Percentiles rank a stretch among this genome's conserved stretches.
These are phyloP conservation scores for Pycnococcus provasolii DNA, from an alignment of 139 green algal species.

Conservation along the genomic window DNA sequence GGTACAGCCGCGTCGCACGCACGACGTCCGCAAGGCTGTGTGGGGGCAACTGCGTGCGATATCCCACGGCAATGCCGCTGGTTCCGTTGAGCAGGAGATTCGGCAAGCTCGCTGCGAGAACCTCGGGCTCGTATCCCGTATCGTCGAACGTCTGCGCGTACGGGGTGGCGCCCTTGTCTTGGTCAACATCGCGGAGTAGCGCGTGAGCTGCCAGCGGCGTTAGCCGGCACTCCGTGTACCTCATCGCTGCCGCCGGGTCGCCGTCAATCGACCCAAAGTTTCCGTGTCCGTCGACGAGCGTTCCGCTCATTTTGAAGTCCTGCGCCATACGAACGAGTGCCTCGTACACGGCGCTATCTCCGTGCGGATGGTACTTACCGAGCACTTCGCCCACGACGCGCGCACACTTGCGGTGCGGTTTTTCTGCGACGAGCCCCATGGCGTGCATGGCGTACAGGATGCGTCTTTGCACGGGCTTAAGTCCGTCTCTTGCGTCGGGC, in stretches of 20 bases:
- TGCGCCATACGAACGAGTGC: slow-evolving; percentile 88
- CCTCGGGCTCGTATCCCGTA: slow-evolving; percentile 60
- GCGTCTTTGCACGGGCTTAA: slow-evolving; percentile 94
- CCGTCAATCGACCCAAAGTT: slow-evolving; percentile 95
- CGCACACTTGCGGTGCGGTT: slow-evolving; percentile 82
- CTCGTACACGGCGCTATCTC: slow-evolving; percentile 85
- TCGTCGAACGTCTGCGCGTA: slow-evolving; percentile 37
- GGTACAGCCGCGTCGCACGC: slow-evolving; percentile 45
- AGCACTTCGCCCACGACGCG: slow-evolving; percentile 95
- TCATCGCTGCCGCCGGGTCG: slow-evolving; percentile 92
- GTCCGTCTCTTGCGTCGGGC: slow-evolving; percentile 87
- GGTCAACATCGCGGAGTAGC: too few relatives aligned
- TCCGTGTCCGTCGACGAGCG: slow-evolving; percentile 83
- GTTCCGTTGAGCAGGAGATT: slow-evolving; percentile 88
- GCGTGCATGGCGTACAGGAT: slow-evolving; percentile 97
- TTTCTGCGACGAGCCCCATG: slow-evolving; percentile 60
- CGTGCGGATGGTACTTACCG: slow-evolving; percentile 95
- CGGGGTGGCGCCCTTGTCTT: too few relatives aligned
- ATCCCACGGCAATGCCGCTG: slow-evolving; percentile 87
- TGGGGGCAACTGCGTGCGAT: slow-evolving; percentile 88
- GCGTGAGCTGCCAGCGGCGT: slow-evolving; percentile 17
- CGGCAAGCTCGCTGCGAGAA: slow-evolving; percentile 79
- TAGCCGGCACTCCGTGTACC: slow-evolving; percentile 61
- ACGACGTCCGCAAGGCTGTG: slow-evolving; percentile 92
- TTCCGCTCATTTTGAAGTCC: slow-evolving; percentile 61